phyloP scores from a whole-genome alignment of 2,329 filamentous ascomycete species.

The Beauveria sp. region DNA sequence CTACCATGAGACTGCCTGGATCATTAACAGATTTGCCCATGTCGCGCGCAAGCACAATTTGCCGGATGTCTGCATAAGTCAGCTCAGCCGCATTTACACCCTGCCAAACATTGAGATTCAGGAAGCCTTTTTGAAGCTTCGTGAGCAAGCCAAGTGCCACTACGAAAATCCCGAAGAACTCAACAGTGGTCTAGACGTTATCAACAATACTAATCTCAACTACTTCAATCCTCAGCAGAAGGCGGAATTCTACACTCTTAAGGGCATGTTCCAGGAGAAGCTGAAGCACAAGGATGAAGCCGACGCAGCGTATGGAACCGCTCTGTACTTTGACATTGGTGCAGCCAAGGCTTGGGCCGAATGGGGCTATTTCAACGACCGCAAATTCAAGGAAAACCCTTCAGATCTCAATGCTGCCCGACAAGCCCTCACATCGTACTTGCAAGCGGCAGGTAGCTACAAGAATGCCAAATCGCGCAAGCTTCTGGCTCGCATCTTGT shows the following conservation, averaged over 20 bases:
- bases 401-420: slow-evolving; percentile 74
- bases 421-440: slow-evolving; percentile 89
- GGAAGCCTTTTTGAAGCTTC: slow-evolving; percentile 92
- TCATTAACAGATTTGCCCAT: slow-evolving; percentile 97
- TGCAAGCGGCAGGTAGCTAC: slow-evolving; percentile 92
- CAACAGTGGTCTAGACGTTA: slow-evolving; percentile 88
- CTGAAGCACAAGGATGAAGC: slow-evolving; percentile 85
- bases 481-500: slow-evolving; percentile 84
- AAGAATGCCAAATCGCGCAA: slow-evolving; percentile 97
- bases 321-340: slow-evolving; percentile 90
- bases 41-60: slow-evolving; percentile 95
- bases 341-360: slow-evolving; percentile 97
- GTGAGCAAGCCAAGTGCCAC: slow-evolving; percentile 98
- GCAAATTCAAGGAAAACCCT: slow-evolving; percentile 88
- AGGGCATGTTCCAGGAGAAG: slow-evolving; percentile 98
- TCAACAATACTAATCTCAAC: slow-evolving; percentile 98
- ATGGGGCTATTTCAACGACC: slow-evolving; percentile 97
- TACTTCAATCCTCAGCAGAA: slow-evolving; percentile 97
- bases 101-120: slow-evolving; percentile 99
- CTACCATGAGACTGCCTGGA: slow-evolving; percentile 99
- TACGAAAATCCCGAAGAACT: slow-evolving; percentile 94
- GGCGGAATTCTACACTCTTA: slow-evolving; percentile 97
- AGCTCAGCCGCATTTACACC: slow-evolving; percentile 96
- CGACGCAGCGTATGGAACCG: slow-evolving; percentile 88
- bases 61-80: slow-evolving; percentile 93